Conservation (phyloP, 2,329 filamentous ascomycete genomes). For the Colletotrichum tropicicola region DNA sequence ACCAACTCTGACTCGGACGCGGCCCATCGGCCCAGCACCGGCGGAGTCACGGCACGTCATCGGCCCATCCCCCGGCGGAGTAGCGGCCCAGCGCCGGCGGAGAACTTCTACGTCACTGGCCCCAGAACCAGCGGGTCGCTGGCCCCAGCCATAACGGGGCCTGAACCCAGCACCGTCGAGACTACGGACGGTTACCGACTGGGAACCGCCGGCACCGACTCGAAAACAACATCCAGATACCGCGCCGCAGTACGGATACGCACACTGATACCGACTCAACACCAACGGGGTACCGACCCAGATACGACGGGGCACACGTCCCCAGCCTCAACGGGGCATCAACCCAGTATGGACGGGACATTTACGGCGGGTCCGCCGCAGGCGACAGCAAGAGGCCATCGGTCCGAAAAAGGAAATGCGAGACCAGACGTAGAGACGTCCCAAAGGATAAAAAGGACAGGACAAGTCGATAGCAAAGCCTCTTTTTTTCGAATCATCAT, state of each 20-base stretch:
- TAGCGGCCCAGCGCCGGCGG: constrained; percentile 24
- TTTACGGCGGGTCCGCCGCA: constrained; percentile 27
- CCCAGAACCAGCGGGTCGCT: constrained; percentile 20
- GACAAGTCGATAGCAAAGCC: constrained; percentile 10
- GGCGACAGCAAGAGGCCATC: constrained; percentile 24
- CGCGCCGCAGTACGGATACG: too few species aligned
- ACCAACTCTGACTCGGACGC: constrained; percentile 28
- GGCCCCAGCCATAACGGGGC: constrained; percentile 26
- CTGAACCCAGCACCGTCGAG: constrained; percentile 26
- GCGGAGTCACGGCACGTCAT: constrained; percentile 30
- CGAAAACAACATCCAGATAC: constrained; percentile 11
- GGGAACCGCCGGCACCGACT: constrained; percentile 27
- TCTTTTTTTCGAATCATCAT: neutral
- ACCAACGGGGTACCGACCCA: constrained; percentile 2
- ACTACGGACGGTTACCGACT: constrained; percentile 27
- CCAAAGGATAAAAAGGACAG: constrained; percentile 27
- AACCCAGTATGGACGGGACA: constrained; percentile 15
- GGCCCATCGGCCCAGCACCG: constrained; percentile 19
- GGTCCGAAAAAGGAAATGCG: constrained; percentile 26
- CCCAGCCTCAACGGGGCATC: constrained; percentile 20
- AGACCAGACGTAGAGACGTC: constrained; percentile 5
- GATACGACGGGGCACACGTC: constrained; percentile 7
- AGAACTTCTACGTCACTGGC: constrained; percentile 28
- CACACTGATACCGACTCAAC: constrained; percentile 6
- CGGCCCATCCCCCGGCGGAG: constrained; percentile 25